phyloP scores from a whole-genome alignment of 1,284 basidiomycete species.

The Porodaedalea pini region DNA sequence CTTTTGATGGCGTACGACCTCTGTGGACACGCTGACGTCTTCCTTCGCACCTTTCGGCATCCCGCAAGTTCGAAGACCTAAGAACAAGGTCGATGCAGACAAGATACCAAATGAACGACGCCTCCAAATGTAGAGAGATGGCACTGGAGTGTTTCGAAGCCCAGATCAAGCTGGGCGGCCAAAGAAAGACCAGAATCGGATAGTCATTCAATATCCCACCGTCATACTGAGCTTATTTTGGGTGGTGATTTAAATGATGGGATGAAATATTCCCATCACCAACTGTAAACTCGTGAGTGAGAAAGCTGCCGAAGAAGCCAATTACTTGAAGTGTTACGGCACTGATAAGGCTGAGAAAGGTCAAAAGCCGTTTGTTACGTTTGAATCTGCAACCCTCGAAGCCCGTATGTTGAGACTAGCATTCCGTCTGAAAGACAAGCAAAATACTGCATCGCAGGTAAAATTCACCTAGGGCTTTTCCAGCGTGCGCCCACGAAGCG shows the following conservation, averaged over 20 bases:
- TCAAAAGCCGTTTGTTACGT: too few species aligned
- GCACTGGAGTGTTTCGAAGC: neutral
- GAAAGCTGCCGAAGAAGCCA: neutral
- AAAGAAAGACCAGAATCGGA: neutral
- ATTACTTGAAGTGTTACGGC: neutral
- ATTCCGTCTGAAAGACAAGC: too few species aligned
- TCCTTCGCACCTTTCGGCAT: conserved; percentile 11
- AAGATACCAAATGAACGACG: neutral
- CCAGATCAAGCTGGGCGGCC: neutral
- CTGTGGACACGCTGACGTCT: conserved; percentile 7
- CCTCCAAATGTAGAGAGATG: neutral
- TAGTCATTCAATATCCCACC: neutral
- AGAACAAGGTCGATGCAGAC: neutral
- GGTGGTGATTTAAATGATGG: neutral
- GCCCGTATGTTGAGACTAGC: too few species aligned
- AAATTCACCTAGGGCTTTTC: too few species aligned
- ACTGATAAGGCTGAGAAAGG: neutral
- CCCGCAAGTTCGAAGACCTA: neutral
- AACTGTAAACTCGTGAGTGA: neutral
- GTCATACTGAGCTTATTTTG: neutral
- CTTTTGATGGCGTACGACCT: neutral
- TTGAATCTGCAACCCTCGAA: too few species aligned
- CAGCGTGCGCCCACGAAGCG: too few species aligned
- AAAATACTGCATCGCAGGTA: too few species aligned
- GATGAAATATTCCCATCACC: neutral